Percentiles rank a stretch among this genome's conserved stretches.
Conservation (phyloP, 352 stramenopile species). For the Globisporangium irregulare region DNA sequence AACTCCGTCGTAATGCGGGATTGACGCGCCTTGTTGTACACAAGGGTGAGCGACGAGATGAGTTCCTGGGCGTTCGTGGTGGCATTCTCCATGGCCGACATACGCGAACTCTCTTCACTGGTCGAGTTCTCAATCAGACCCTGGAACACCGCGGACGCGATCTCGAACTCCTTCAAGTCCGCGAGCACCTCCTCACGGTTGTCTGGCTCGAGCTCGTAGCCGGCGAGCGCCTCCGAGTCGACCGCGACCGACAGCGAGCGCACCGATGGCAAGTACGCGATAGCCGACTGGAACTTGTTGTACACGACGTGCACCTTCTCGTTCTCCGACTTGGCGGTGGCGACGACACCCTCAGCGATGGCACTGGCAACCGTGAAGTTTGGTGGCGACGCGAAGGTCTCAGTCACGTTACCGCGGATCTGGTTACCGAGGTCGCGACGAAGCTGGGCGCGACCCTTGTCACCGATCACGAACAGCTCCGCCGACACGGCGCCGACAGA, state of each 20-base stretch:
- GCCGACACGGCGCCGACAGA: constrained; percentile 52
- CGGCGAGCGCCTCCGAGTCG: constrained; percentile 69
- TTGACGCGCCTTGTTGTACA: constrained; percentile 93
- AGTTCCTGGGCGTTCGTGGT: constrained; percentile 98
- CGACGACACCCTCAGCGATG: constrained; percentile 88
- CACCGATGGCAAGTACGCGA: constrained; percentile 94
- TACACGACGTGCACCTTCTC: constrained; percentile 96
- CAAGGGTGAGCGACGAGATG: constrained; percentile 92
- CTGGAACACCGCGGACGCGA: constrained; percentile 91
- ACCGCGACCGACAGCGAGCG: constrained; percentile 60
- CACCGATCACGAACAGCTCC: constrained; percentile 95
- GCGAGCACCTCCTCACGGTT: constrained; percentile 96
- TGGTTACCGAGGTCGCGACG: constrained; percentile 68
- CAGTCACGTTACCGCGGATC: constrained; percentile 81
- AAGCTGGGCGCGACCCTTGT: constrained; percentile 96
- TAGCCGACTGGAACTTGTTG: constrained; percentile 97
- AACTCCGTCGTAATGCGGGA: constrained; percentile 96
- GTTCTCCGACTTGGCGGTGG: constrained; percentile 71
- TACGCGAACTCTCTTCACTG: constrained; percentile 97
- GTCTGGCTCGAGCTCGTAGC: constrained; percentile 98
- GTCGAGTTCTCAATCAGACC: constrained; percentile 97
- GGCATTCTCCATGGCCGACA: constrained; percentile 99
- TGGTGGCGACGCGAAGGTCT: constrained; percentile 65
- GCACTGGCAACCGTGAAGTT: constrained; percentile 93
- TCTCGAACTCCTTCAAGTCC: constrained; percentile 96